These are phyloP conservation scores for Mollisia scopiformis DNA, from an alignment of 2,329 filamentous ascomycete species.

Conservation along the genomic window DNA sequence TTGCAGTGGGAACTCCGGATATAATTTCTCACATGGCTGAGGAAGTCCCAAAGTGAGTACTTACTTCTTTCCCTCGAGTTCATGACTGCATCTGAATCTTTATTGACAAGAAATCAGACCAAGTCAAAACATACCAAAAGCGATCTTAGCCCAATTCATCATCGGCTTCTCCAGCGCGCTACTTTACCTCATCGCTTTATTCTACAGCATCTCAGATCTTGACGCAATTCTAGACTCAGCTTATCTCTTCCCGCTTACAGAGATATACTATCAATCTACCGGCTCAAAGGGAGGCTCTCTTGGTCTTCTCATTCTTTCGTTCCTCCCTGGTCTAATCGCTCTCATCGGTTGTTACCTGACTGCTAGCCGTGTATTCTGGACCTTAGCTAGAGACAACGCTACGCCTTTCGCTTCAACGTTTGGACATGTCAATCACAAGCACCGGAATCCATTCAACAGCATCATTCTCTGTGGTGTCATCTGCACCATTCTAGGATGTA, in stretches of 20 bases:
- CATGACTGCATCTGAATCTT: not conserved
- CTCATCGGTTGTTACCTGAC: constrained; percentile 60
- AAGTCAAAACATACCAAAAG: constrained; percentile 53
- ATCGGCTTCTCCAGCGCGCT: constrained; percentile 54
- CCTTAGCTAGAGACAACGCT: constrained; percentile 58
- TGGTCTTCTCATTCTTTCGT: constrained; percentile 54
- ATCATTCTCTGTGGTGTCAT: constrained; percentile 51
- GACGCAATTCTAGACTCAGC: constrained; percentile 52
- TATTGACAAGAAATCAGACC: constrained; percentile 34
- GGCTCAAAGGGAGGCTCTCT: constrained; percentile 52
- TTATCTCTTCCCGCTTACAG: constrained; percentile 63
- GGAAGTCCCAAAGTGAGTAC: constrained; percentile 51
- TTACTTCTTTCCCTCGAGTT: not conserved
- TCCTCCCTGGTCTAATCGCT: constrained; percentile 53
- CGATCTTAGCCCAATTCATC: constrained; percentile 50
- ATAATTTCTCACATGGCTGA: constrained; percentile 65
- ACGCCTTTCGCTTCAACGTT: constrained; percentile 53
- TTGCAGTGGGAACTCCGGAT: constrained; percentile 66
- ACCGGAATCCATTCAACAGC: constrained; percentile 55
- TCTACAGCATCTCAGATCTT: constrained; percentile 60
- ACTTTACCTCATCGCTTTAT: constrained; percentile 51
- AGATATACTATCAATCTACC: constrained; percentile 65
- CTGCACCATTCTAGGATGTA: constrained; percentile 59
- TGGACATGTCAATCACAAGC: constrained; percentile 45
- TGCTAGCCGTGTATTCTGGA: constrained; percentile 62